Evolutionary conservation across 108 stramenopile genomes (phyloP).

Genomic region (Nitzschia palea): DNA sequence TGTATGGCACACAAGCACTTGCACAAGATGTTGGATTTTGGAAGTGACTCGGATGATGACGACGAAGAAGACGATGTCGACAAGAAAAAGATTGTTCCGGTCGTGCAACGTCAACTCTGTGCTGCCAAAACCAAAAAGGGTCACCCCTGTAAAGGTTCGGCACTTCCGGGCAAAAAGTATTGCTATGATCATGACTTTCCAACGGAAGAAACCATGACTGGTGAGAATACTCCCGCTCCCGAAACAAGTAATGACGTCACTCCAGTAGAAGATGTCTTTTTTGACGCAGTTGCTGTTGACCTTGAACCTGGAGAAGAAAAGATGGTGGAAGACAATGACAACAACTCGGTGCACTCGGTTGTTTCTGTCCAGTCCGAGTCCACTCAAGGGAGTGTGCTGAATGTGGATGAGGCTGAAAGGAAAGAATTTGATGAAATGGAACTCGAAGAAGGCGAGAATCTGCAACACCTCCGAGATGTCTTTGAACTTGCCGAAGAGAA

Average conservation of each 20-base stretch:
- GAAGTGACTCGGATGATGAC: not conserved
- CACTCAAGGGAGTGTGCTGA: too few species aligned
- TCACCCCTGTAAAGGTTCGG: not conserved
- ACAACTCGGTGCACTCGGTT: too few species aligned
- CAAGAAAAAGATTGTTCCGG: not conserved
- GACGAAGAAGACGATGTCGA: not conserved
- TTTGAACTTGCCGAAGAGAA: slow-evolving; percentile 41
- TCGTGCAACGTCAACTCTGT: not conserved
- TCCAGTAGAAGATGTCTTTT: not conserved
- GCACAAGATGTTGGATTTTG: not conserved
- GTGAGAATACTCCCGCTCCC: too few species aligned
- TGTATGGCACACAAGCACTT: not conserved
- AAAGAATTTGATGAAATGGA: slow-evolving; percentile 28
- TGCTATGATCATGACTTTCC: slow-evolving; percentile 8
- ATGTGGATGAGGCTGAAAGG: too few species aligned
- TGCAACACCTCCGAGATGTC: slow-evolving; percentile 41
- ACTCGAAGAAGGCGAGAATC: slow-evolving; percentile 32
- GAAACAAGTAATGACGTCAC: too few species aligned
- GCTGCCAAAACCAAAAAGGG: not conserved
- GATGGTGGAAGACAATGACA: too few species aligned
- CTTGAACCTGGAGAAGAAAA: too few species aligned
- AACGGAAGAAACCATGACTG: too few species aligned
- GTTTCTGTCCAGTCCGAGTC: too few species aligned
- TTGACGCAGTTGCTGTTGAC: too few species aligned
- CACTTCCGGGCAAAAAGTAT: not conserved